Conservation (phyloP, 257 asterid species). For the Rehmannia glutinosa region DNA sequence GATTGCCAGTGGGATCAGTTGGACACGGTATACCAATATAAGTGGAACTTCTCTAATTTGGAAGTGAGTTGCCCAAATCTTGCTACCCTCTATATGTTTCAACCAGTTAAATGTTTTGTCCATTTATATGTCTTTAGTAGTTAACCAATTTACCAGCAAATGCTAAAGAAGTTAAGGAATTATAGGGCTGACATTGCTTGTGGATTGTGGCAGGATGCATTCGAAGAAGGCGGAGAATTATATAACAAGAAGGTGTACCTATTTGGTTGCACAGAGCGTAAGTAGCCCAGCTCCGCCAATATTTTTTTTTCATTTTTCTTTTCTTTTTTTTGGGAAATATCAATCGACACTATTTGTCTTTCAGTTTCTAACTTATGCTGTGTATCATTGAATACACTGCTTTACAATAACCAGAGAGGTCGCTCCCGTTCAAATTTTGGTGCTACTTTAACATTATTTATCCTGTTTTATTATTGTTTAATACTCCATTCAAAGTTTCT, state of each 20-base stretch:
- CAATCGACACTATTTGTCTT: too few relatives aligned
- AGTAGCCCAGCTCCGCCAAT: too few relatives aligned
- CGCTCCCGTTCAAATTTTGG: too few relatives aligned
- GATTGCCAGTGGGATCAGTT: conserved; percentile 86
- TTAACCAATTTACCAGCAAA: neutral
- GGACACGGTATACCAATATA: conserved; percentile 77
- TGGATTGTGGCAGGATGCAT: conserved; percentile 55
- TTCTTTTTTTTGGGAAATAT: too few relatives aligned
- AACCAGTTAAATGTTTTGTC: neutral
- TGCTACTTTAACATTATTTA: too few relatives aligned
- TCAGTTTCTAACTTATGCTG: too few relatives aligned
- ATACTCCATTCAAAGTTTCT: too few relatives aligned
- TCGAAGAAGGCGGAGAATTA: conserved; percentile 85
- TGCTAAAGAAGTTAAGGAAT: neutral
- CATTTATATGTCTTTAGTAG: neutral
- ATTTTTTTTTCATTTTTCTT: too few relatives aligned
- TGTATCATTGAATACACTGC: too few relatives aligned
- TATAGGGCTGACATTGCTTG: conserved; percentile 11
- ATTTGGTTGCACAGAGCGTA: conserved; percentile 91
- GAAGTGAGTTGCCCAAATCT: conserved; percentile 5
- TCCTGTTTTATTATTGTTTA: too few relatives aligned
- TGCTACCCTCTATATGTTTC: neutral
- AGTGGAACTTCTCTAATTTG: conserved; percentile 81
- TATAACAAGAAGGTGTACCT: conserved; percentile 67
- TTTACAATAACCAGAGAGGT: too few relatives aligned